A percentile compares a stretch with the other conserved stretches of the same genome.
Evolutionary conservation across 129 eudicot species (phyloP).

Genomic region (Lactuca saligna): DNA sequence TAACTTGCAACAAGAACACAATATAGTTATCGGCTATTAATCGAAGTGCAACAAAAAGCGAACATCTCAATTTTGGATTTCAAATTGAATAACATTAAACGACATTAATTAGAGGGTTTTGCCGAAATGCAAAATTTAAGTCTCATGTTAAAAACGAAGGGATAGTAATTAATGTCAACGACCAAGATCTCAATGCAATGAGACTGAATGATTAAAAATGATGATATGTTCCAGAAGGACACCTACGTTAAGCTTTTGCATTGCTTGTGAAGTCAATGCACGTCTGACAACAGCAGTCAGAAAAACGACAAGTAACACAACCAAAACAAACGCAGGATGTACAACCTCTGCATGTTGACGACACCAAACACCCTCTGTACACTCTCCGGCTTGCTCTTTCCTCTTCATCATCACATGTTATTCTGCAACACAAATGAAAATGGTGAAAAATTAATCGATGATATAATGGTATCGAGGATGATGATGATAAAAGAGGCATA

Average conservation of each 20-base stretch:
- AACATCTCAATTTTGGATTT: conserved; percentile 19
- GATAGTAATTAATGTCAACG: not conserved
- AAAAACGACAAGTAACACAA: conserved; percentile 66
- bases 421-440: conserved; percentile 32
- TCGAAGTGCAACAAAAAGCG: conserved; percentile 2
- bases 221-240: not conserved
- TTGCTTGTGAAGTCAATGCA: conserved; percentile 72
- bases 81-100: conserved; percentile 11
- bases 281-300: conserved; percentile 69
- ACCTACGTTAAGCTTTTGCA: conserved; percentile 33
- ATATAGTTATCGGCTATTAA: not conserved
- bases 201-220: not conserved
- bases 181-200: not conserved
- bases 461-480: not conserved
- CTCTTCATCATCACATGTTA: conserved; percentile 70
- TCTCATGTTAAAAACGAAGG: not conserved
- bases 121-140: conserved; percentile 5
- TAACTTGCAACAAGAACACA: no score
- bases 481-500: not conserved
- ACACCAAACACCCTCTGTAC: conserved; percentile 57
- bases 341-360: conserved; percentile 74
- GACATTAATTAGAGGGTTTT: not conserved
- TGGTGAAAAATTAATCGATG: not conserved
- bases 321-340: conserved; percentile 85
- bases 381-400: conserved; percentile 78